Conservation (phyloP, 2,329 filamentous ascomycete genomes). For the Truncatella angustata region DNA sequence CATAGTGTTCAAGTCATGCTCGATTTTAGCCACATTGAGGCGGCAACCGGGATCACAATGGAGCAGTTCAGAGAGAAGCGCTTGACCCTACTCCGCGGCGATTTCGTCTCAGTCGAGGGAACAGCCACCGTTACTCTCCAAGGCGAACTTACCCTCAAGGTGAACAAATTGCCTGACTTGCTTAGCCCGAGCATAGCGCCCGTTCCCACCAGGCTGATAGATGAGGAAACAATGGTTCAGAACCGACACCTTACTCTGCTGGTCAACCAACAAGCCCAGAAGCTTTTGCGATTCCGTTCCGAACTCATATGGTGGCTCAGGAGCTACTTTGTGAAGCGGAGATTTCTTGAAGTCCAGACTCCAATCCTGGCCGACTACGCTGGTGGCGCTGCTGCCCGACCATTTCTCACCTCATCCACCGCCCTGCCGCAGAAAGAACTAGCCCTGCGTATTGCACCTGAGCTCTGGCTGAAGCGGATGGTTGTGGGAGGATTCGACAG, state of each 20-base stretch:
- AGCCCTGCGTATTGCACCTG: constrained; percentile 84
- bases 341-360: constrained; percentile 86
- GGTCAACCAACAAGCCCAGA: constrained; percentile 65
- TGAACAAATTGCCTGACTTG: constrained; percentile 65
- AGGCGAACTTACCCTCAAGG: constrained; percentile 76
- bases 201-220: constrained; percentile 68
- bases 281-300: constrained; percentile 72
- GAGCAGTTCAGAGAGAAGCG: constrained; percentile 58
- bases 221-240: constrained; percentile 70
- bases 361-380: constrained; percentile 81
- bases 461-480: constrained; percentile 91
- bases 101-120: constrained; percentile 68
- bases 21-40: constrained; percentile 53
- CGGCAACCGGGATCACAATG: constrained; percentile 32
- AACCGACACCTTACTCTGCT: constrained; percentile 86
- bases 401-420: constrained; percentile 78
- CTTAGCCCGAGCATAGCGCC: constrained; percentile 78
- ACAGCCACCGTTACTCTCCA: constrained; percentile 64
- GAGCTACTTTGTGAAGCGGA: constrained; percentile 66
- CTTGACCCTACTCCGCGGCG: constrained; percentile 72
- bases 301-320: constrained; percentile 73
- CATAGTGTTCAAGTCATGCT: constrained; percentile 73
- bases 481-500: constrained; percentile 84
- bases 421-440: constrained; percentile 72
- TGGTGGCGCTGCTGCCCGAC: constrained; percentile 82